A percentile compares a stretch with the other conserved stretches of the same genome.
phyloP scores from a whole-genome alignment of 1,284 basidiomycete species.

The Spongispora temasekensis region DNA sequence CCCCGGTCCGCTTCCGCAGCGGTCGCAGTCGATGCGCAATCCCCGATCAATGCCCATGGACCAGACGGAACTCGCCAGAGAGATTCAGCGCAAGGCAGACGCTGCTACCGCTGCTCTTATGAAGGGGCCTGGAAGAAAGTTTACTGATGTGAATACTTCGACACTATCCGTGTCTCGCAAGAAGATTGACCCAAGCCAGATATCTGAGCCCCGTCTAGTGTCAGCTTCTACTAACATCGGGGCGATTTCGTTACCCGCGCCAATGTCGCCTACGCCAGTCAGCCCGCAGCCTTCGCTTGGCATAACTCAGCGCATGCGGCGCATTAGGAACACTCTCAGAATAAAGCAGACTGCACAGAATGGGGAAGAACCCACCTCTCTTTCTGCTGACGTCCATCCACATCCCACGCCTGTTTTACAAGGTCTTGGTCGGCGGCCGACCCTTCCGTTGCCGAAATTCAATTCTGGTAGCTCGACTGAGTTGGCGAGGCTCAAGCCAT shows the following conservation, averaged over 20 bases:
- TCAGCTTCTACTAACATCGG: slow-evolving; percentile 77
- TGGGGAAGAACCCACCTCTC: slow-evolving; percentile 55
- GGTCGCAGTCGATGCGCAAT: slow-evolving; percentile 37
- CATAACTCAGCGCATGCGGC: slow-evolving; percentile 68
- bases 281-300: slow-evolving; percentile 42
- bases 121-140: slow-evolving; percentile 53
- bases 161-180: slow-evolving; percentile 51
- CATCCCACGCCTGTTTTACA: slow-evolving; percentile 34
- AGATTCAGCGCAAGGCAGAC: slow-evolving; percentile 69
- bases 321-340: slow-evolving; percentile 66
- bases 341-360: slow-evolving; percentile 52
- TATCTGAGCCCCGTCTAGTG: slow-evolving; percentile 70
- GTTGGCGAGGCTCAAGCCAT: slow-evolving; percentile 49
- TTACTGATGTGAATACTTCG: slow-evolving; percentile 40
- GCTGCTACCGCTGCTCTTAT: slow-evolving; percentile 70
- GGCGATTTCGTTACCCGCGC: slow-evolving; percentile 61
- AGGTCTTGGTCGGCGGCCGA: slow-evolving; percentile 44
- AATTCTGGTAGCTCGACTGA: slow-evolving; percentile 52
- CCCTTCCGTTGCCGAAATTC: slow-evolving; percentile 36
- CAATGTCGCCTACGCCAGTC: slow-evolving; percentile 33
- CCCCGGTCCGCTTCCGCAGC: slow-evolving; percentile 29
- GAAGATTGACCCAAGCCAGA: slow-evolving; percentile 68
- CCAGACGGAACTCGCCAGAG: slow-evolving; percentile 54
- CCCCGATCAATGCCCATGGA: slow-evolving; percentile 44
- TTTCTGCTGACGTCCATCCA: slow-evolving; percentile 43